Base-by-base conservation (phyloP, 2,329 filamentous ascomycete species). In the Parafenestella ontariensis region DNA sequence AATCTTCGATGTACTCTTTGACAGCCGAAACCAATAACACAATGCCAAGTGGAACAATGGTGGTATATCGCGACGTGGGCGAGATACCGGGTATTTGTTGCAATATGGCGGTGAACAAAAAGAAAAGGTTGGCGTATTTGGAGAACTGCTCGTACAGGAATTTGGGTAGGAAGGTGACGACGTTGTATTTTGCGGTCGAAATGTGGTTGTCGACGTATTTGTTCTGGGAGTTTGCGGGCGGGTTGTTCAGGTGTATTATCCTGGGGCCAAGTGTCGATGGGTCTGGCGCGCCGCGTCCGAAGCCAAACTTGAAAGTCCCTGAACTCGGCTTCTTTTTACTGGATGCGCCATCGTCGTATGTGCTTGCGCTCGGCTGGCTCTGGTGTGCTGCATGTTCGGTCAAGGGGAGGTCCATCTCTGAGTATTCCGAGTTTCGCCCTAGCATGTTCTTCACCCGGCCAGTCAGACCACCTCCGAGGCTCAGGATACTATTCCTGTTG, bases 101-200 rank as follows among this genome's bases (percentile, higher is more conserved):
- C 41, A 99, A 81, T 36, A 87, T 88, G 15, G 95, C 93, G 33
- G 95, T 99, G 77, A 99, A 98, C 74, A 99, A 85, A 89, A 99
- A 99, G 82, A 99, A 99, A 71, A 99, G 79, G 78, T 99, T 99
- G 81, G 95, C 95, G 77, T 97, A 96, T 82, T 97, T 99, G 58
- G 93, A 97, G 79, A 99, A 99, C 75, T 99, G 95, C 77, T 99
- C 95, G 76, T 94, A 92, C 52, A 99, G 82, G 78, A 99, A 99
- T 77, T 99, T 99, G 46, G 95, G 95, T 17, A 98, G 74, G 76
- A 99, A 99, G 18, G 92, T 96, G 49, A 91, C 83, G 71, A 92
- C 69, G 76, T 98, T 99, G 85, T 99, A 99, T 78, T 99, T 99
- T 60, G 95, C 90, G 5, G 95, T 99, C 37, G 94, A 98, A 59